Evolutionary conservation across 306 rosid genomes (phyloP).

Genomic region (Carpinus fangiana): DNA sequence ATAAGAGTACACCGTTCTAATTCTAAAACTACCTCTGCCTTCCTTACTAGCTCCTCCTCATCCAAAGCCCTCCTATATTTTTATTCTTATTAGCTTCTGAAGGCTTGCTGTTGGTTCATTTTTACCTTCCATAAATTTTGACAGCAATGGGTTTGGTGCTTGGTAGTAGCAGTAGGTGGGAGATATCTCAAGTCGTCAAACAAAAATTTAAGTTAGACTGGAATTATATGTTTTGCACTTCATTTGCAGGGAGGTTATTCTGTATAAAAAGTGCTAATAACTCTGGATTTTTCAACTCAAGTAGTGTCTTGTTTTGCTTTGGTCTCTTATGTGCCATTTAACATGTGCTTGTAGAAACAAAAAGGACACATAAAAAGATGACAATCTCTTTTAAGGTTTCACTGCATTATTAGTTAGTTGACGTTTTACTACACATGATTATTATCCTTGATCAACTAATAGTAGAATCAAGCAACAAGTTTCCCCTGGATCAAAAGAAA

Average conservation of each 20-base stretch:
- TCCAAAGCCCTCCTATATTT: no score
- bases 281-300: background rate
- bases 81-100: no score
- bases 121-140: background rate
- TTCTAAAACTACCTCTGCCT: no score
- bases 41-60: no score
- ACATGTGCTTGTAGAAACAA: background rate
- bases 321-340: background rate
- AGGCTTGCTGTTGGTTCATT: conserved; percentile 1
- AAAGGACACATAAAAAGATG: background rate
- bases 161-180: background rate
- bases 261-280: background rate
- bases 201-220: background rate
- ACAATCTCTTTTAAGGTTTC: background rate
- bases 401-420: background rate
- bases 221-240: background rate
- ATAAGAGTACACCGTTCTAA: no score
- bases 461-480: background rate
- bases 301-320: background rate
- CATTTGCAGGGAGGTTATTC: background rate
- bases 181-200: background rate
- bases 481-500: background rate
- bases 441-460: background rate
- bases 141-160: background rate
- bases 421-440: background rate